Conservation (phyloP, 768 basidiomycete species). For the Phlebiopsis gigantea region DNA sequence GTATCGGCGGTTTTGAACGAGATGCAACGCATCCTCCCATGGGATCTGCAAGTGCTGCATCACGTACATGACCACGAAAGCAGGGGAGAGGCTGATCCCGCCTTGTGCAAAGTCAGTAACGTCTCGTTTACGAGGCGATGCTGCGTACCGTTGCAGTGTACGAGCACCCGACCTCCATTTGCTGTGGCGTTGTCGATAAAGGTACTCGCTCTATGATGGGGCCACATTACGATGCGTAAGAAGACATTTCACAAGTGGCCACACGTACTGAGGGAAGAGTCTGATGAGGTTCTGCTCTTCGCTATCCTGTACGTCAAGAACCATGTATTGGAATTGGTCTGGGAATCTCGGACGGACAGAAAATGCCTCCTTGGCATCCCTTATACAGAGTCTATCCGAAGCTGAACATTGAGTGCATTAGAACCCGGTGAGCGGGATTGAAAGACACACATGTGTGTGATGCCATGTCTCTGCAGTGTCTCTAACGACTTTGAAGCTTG, state of each 20-base stretch:
- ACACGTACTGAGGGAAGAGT: constrained; percentile 73
- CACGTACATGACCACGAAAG: constrained; percentile 91
- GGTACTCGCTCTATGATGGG: constrained; percentile 51
- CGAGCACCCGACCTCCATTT: constrained; percentile 71
- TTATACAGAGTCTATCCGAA: constrained; percentile 69
- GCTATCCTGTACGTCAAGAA: constrained; percentile 83
- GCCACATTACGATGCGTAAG: background rate
- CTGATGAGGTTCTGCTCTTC: constrained; percentile 94
- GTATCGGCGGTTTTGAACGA: constrained; percentile 87
- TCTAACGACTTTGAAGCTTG: constrained; percentile 81
- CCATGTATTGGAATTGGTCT: constrained; percentile 70
- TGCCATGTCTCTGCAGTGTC: constrained; percentile 53
- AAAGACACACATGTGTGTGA: constrained; percentile 73
- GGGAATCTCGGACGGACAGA: constrained; percentile 84
- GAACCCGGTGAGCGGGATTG: background rate
- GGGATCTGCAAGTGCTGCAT: constrained; percentile 79
- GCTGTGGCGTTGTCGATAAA: constrained; percentile 71
- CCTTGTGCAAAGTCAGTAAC: constrained; percentile 36
- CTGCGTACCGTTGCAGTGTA: constrained; percentile 79
- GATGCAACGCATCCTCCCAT: constrained; percentile 85
- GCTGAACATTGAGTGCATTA: background rate
- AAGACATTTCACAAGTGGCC: constrained; percentile 1
- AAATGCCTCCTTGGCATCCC: constrained; percentile 86
- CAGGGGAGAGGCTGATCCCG: constrained; percentile 82
- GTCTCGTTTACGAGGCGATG: background rate